Percentiles rank a stretch among this genome's conserved stretches.
phyloP scores from a whole-genome alignment of 108 stramenopile genomes.

The Bacterosira constricta region DNA sequence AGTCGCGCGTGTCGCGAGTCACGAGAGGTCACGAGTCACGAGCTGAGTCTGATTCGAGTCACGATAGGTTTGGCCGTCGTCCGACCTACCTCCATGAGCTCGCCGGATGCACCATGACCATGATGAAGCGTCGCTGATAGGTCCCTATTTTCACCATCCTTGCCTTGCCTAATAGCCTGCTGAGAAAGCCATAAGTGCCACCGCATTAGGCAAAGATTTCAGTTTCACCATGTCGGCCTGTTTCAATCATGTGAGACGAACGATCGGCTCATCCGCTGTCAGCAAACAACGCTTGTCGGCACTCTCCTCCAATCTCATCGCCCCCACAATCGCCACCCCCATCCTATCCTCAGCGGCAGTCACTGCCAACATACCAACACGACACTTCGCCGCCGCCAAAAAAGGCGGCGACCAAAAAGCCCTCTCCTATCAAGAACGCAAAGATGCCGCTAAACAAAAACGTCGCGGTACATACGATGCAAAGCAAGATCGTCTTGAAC shows the following conservation, averaged over 20 bases:
- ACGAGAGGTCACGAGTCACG: too few species aligned
- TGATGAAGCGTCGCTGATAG: too few species aligned
- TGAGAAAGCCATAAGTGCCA: too few species aligned
- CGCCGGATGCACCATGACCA: too few species aligned
- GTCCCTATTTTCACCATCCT: too few species aligned
- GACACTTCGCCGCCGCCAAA: slow-evolving; percentile 17
- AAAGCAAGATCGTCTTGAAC: slow-evolving; percentile 43
- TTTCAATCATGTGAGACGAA: slow-evolving; percentile 5
- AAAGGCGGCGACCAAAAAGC: neutral
- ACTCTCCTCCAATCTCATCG: neutral
- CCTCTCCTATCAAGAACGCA: slow-evolving; percentile 30
- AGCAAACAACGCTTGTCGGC: neutral
- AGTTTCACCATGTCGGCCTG: slow-evolving; percentile 12
- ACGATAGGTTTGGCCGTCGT: too few species aligned
- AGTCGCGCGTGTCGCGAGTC: too few species aligned
- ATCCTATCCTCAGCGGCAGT: too few species aligned
- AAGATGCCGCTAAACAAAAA: slow-evolving; percentile 57
- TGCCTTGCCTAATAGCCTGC: too few species aligned
- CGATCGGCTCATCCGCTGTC: neutral
- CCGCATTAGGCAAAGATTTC: too few species aligned
- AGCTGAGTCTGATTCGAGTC: too few species aligned
- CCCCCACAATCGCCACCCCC: neutral
- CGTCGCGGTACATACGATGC: slow-evolving; percentile 54
- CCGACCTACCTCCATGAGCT: too few species aligned
- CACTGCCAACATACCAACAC: slow-evolving; percentile 1